phyloP scores from a whole-genome alignment of 139 green algal species.

The Chlamydomonas sphaeroides region DNA sequence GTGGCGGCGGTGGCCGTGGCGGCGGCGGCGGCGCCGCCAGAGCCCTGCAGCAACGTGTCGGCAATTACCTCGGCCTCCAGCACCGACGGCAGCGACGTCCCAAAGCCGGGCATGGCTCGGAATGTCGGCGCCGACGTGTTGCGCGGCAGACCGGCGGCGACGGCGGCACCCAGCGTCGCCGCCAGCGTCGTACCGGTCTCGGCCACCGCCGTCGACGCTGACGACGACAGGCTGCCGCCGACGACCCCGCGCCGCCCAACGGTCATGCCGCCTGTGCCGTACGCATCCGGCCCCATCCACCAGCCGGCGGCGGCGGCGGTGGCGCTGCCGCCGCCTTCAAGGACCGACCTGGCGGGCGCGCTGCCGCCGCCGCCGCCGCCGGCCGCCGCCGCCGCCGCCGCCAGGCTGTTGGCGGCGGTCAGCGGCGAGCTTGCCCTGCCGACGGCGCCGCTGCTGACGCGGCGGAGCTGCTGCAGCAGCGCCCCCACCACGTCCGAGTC shows the following conservation, averaged over 20 bases:
- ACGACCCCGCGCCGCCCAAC: too few relatives aligned
- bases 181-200: too few relatives aligned
- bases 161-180: too few relatives aligned
- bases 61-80: constrained; percentile 6
- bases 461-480: neutral
- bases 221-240: too few relatives aligned
- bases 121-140: constrained; percentile 15
- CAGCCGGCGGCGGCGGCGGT: too few relatives aligned
- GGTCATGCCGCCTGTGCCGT: too few relatives aligned
- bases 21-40: neutral
- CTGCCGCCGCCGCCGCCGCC: neutral
- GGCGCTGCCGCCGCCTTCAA: too few relatives aligned
- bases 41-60: neutral
- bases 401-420: neutral
- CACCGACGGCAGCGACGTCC: neutral
- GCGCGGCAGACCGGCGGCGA: neutral
- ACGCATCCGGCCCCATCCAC: too few relatives aligned
- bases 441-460: neutral
- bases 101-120: neutral
- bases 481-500: neutral
- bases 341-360: too few relatives aligned
- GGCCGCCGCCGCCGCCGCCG: too few relatives aligned
- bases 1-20: neutral
- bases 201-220: too few relatives aligned
- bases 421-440: neutral